A percentile compares a stretch with the other conserved stretches of the same genome.
These are phyloP conservation scores for Clavariopsis aquatica DNA, from an alignment of 495 filamentous ascomycete species.

Conservation along the genomic window DNA sequence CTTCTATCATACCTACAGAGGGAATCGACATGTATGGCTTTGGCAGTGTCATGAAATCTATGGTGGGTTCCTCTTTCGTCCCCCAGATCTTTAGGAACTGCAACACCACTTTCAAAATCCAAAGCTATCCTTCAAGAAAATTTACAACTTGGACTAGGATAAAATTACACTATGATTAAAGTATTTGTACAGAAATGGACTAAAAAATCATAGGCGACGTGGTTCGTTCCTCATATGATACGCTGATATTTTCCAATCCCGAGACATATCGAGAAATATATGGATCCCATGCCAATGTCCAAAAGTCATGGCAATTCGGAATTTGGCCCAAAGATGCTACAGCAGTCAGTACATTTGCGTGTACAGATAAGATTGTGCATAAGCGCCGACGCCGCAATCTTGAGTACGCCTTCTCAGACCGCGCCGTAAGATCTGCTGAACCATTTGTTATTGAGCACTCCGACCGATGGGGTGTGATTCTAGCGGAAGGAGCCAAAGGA, in stretches of 20 bases:
- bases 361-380: not conserved
- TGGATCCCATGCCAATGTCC: not conserved
- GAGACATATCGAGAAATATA: not conserved
- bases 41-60: slow-evolving; percentile 13
- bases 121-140: not conserved
- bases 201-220: slow-evolving; percentile 4
- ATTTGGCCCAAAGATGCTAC: slow-evolving; percentile 3
- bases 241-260: not conserved
- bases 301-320: not conserved
- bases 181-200: not conserved
- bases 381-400: not conserved
- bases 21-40: slow-evolving; percentile 9
- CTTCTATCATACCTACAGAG: slow-evolving; percentile 12
- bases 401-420: not conserved
- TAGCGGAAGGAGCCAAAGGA: not conserved
- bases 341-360: slow-evolving; percentile 4
- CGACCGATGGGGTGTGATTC: slow-evolving; percentile 39
- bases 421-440: not conserved
- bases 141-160: slow-evolving; percentile 4
- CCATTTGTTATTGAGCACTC: slow-evolving; percentile 24
- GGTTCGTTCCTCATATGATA: slow-evolving; percentile 5
- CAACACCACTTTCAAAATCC: slow-evolving; percentile 3
- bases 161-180: slow-evolving; percentile 6
- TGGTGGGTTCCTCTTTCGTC: slow-evolving; percentile 2
- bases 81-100: not conserved